A percentile compares a stretch with the other conserved stretches of the same genome.
These are phyloP conservation scores for Ziziphus jujuba DNA, from an alignment of 306 rosid genomes.

Conservation along the genomic window DNA sequence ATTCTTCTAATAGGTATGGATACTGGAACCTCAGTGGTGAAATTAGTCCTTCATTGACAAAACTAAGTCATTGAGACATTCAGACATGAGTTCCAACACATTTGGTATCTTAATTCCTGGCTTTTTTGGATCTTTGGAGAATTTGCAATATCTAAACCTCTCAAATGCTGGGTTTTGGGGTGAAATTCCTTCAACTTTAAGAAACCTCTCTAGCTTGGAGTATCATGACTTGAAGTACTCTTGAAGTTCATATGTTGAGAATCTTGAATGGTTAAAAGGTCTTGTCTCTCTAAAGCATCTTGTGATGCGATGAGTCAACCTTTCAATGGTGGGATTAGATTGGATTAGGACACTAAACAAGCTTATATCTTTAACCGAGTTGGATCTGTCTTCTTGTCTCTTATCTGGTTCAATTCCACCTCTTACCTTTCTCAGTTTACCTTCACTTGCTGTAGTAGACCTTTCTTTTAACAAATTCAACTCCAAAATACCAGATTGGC, in stretches of 20 bases:
- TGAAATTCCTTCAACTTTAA: slow-evolving; percentile 27
- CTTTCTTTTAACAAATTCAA: slow-evolving; percentile 23
- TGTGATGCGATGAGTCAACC: slow-evolving; percentile 31
- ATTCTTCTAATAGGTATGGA: slow-evolving; percentile 22
- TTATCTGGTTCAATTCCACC: slow-evolving; percentile 26
- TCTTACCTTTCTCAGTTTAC: slow-evolving; percentile 24
- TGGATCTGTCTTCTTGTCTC: slow-evolving; percentile 26
- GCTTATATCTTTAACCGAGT: slow-evolving; percentile 30
- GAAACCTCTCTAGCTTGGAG: slow-evolving; percentile 39
- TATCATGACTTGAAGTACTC: slow-evolving; percentile 26
- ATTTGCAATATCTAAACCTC: slow-evolving; percentile 44
- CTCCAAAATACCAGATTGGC: slow-evolving; percentile 46
- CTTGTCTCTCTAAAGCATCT: slow-evolving; percentile 40
- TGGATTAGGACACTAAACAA: slow-evolving; percentile 30
- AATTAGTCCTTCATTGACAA: slow-evolving; percentile 11
- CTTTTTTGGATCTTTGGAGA: slow-evolving; percentile 34
- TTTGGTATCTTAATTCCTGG: slow-evolving; percentile 30
- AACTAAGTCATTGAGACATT: slow-evolving; percentile 32
- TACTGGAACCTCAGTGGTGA: slow-evolving; percentile 38
- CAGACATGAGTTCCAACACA: slow-evolving; percentile 48
- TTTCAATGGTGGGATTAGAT: slow-evolving; percentile 31
- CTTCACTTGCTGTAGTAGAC: slow-evolving; percentile 40
- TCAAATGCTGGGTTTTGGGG: slow-evolving; percentile 42
- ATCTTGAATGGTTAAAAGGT: slow-evolving; percentile 33
- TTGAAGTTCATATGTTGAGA: slow-evolving; percentile 5